These are phyloP conservation scores for Acanthamoeba triangularis DNA, from an alignment of 208 protist genomes.

Conservation along the genomic window DNA sequence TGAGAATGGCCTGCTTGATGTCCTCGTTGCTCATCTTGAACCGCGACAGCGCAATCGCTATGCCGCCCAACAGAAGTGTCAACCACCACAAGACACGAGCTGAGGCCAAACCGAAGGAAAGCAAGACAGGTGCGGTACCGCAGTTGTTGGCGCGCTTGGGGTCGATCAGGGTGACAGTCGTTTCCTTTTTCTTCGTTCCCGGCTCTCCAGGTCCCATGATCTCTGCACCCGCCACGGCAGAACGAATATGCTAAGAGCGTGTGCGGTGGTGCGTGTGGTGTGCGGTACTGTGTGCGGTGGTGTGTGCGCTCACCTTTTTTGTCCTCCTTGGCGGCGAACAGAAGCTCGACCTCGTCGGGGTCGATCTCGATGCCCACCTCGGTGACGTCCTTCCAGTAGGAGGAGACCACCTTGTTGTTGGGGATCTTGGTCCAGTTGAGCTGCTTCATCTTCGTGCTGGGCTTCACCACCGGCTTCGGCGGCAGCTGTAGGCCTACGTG, in stretches of 20 bases:
- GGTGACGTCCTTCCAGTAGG: conserved; percentile 45
- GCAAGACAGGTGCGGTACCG: background rate
- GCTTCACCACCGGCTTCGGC: conserved; percentile 45
- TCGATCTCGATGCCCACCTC: background rate
- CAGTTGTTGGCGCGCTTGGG: conserved; percentile 48
- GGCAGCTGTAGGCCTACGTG: background rate
- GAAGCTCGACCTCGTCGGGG: background rate
- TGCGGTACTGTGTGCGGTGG: background rate
- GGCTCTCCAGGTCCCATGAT: background rate
- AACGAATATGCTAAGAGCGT: no score
- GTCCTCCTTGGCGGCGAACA: conserved; percentile 20
- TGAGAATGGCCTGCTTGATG: conserved; percentile 38
- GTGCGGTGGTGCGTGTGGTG: no score
- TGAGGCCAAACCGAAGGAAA: background rate
- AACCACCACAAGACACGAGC: background rate
- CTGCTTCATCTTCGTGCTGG: conserved; percentile 57
- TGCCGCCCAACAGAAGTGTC: conserved; percentile 39
- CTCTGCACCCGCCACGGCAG: background rate
- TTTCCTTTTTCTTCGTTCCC: background rate
- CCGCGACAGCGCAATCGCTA: background rate
- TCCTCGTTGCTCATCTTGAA: conserved; percentile 41
- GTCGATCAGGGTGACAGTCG: conserved; percentile 10
- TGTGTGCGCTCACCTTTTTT: background rate
- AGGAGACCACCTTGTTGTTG: conserved; percentile 23
- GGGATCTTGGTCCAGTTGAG: conserved; percentile 59